Evolutionary conservation across 108 stramenopile species (phyloP), one percentile per base, ranked within the genome.

Genomic region (Cyclostephanos tholiformis): DNA sequence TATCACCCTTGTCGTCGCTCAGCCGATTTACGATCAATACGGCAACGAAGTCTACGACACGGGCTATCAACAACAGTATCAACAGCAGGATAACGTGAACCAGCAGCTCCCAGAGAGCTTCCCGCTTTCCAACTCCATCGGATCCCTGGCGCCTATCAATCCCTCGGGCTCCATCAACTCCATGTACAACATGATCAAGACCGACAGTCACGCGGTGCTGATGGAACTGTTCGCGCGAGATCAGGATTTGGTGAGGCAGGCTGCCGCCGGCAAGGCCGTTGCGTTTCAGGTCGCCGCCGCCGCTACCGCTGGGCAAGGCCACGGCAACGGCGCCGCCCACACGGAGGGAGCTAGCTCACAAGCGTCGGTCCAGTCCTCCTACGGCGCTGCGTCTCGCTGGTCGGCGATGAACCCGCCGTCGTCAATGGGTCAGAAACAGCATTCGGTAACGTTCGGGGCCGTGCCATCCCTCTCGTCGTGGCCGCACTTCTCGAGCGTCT

Each of bases 181-280:
- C 12, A 80, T 84, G 25, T 69, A 83, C 44, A 63, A 72, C 35
- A 75, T 91, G 85, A 91, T 87, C 74, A 96, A 96, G 69, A 92
- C 93, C 0, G 95, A 96, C 70, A 89, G 88, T 46, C 95, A 96
- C 71, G 93, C 95, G 11, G 95, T 96, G 4, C 65, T 96, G 35
- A 96, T 96, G 95, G 95, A 96, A 74, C 78, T 96, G 26, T 96
- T 96, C 72, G 90, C 93, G 2, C 84, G 95, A 43, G 95, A 96
- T 87, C 92, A 94, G 76, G 92, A 96, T 70, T 70, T 96, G 20
- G 93, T 96, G 14, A 83, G 92, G 36, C 89, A 93, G 65, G 95
- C 92, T 19, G 83, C 89, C 0, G 49, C 63, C 8, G 36, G 64
- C 39, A 71, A 60, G 53, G 69, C 19, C 7, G 78, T 46, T 19